phyloP scores from a whole-genome alignment of 345 rosid genomes.

The Turnera subulata region DNA sequence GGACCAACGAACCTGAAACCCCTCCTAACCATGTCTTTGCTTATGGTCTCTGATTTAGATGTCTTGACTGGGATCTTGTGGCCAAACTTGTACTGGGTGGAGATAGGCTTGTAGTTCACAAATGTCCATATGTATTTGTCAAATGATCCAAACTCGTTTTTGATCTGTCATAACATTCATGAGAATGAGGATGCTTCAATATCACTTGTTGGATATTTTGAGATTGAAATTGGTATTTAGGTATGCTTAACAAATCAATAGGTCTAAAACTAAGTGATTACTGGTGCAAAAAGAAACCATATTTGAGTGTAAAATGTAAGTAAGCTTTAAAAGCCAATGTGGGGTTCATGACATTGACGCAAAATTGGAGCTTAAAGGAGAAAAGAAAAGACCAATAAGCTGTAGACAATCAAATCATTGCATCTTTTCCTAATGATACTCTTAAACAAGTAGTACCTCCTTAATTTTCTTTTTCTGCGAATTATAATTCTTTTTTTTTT shows the following conservation, averaged over 20 bases:
- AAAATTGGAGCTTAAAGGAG: background rate
- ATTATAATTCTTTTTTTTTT: too few relatives aligned
- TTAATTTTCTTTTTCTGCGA: too few relatives aligned
- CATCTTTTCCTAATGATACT: conserved; percentile 5
- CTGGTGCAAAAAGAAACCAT: too few relatives aligned
- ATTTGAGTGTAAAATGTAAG: too few relatives aligned
- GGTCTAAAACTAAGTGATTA: too few relatives aligned
- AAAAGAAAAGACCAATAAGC: background rate
- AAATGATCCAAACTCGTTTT: conserved; percentile 45
- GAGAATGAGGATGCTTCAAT: background rate
- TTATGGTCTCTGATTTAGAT: conserved; percentile 61
- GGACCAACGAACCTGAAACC: conserved; percentile 63
- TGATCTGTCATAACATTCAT: conserved; percentile 29
- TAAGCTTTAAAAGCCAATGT: conserved; percentile 5
- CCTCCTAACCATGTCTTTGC: conserved; percentile 71
- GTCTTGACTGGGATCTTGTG: conserved; percentile 64
- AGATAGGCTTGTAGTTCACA: conserved; percentile 48
- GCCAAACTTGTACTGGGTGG: conserved; percentile 49
- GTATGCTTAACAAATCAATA: too few relatives aligned
- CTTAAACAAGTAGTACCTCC: too few relatives aligned
- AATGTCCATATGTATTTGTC: conserved; percentile 57
- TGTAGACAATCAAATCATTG: conserved; percentile 1
- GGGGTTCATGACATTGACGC: conserved; percentile 5
- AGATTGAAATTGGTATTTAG: background rate
- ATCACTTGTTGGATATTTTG: background rate